Conservation (phyloP, 371 early-diverging fungal species). For the Batkoa obscura region DNA sequence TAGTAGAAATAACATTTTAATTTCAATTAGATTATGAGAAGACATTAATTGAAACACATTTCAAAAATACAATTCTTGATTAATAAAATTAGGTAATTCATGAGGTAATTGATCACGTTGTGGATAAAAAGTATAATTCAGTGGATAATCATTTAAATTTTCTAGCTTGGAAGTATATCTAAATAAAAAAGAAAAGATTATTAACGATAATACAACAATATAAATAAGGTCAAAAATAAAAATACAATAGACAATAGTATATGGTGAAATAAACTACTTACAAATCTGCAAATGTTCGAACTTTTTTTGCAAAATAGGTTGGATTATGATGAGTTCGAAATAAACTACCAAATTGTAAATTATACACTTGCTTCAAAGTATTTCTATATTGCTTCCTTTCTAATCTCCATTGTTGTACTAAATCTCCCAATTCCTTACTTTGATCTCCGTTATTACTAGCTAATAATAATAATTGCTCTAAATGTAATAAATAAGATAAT, state of each 20-base stretch:
- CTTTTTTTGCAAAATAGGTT: slow-evolving; percentile 40
- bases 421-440: slow-evolving; percentile 13
- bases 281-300: slow-evolving; percentile 23
- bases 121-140: slow-evolving; percentile 42
- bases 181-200: slow-evolving; percentile 10
- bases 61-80: too few relatives aligned
- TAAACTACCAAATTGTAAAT: slow-evolving; percentile 39
- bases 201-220: not conserved
- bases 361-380: slow-evolving; percentile 27
- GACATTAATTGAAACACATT: too few relatives aligned
- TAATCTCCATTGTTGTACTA: slow-evolving; percentile 24
- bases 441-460: slow-evolving; percentile 19
- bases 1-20: too few relatives aligned
- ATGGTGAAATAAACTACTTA: slow-evolving; percentile 7
- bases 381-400: slow-evolving; percentile 23
- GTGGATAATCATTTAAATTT: slow-evolving; percentile 27
- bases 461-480: slow-evolving; percentile 30
- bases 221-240: not conserved
- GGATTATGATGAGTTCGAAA: slow-evolving; percentile 43
- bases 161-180: slow-evolving; percentile 35
- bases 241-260: too few relatives aligned
- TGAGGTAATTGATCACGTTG: slow-evolving; percentile 37
- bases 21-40: too few relatives aligned
- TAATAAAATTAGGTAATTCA: slow-evolving; percentile 13
- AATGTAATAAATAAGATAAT: slow-evolving; percentile 25